phyloP scores from a whole-genome alignment of 768 basidiomycete species.

The Russula compacta region DNA sequence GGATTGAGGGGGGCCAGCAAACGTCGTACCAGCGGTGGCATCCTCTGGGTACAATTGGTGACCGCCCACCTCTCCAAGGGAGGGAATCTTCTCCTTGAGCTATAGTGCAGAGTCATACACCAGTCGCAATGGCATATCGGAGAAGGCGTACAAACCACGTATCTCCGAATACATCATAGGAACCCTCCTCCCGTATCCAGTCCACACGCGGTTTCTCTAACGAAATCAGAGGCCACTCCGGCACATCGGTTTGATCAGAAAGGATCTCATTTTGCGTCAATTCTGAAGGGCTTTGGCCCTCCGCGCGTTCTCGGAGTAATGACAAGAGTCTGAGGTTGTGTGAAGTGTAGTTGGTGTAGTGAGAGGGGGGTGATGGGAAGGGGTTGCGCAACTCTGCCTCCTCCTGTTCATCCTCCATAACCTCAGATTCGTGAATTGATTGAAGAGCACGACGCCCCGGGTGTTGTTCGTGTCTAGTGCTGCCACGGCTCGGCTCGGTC shows the following conservation, averaged over 20 bases:
- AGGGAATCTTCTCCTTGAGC: slow-evolving; percentile 79
- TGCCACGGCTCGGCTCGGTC: too few relatives aligned
- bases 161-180: slow-evolving; percentile 81
- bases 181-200: slow-evolving; percentile 81
- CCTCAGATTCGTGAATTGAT: too few relatives aligned
- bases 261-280: slow-evolving; percentile 54
- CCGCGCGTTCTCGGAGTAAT: slow-evolving; percentile 47
- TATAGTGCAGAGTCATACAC: slow-evolving; percentile 24
- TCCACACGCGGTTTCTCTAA: slow-evolving; percentile 84
- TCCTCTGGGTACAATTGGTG: slow-evolving; percentile 73
- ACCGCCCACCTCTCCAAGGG: slow-evolving; percentile 72
- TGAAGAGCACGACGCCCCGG: too few relatives aligned
- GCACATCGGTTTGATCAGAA: slow-evolving; percentile 62
- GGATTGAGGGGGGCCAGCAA: neutral
- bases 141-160: slow-evolving; percentile 67
- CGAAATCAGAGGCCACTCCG: slow-evolving; percentile 65
- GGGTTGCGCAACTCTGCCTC: slow-evolving; percentile 76
- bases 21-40: slow-evolving; percentile 47
- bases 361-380: slow-evolving; percentile 83
- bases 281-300: slow-evolving; percentile 27
- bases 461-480: too few relatives aligned
- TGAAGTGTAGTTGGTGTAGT: slow-evolving; percentile 67
- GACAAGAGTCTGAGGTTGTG: slow-evolving; percentile 64
- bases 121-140: neutral
- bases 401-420: slow-evolving; percentile 62